phyloP scores from a whole-genome alignment of 257 asterid genomes.

The Solanum virginianum region DNA sequence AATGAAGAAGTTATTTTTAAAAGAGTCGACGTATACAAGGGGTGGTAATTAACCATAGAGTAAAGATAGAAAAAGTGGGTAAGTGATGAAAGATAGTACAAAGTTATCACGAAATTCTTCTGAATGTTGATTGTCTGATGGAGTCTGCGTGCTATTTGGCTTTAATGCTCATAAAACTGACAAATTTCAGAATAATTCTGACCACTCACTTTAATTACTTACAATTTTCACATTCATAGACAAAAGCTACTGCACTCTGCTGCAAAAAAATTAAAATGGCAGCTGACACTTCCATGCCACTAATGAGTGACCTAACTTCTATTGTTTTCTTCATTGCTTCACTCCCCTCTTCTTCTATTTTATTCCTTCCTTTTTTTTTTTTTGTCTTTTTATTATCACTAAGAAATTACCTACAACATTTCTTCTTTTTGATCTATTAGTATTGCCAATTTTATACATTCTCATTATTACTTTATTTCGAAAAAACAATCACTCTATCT shows the following conservation, averaged over 20 bases:
- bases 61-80: background rate
- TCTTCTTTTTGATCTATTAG: too few relatives aligned
- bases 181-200: slow-evolving; percentile 15
- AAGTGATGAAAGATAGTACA: background rate
- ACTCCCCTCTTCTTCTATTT: background rate
- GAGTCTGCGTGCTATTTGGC: background rate
- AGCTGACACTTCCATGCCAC: slow-evolving; percentile 29
- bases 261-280: background rate
- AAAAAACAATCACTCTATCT: too few relatives aligned
- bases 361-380: background rate
- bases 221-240: slow-evolving; percentile 3
- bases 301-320: background rate
- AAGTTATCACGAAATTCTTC: slow-evolving; percentile 4
- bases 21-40: too few relatives aligned
- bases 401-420: background rate
- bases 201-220: slow-evolving; percentile 12
- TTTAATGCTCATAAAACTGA: background rate
- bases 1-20: too few relatives aligned
- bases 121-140: background rate
- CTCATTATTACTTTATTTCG: too few relatives aligned
- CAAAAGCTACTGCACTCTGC: background rate
- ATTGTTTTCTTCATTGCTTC: background rate
- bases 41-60: background rate
- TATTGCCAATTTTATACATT: too few relatives aligned
- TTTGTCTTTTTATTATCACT: background rate